These are phyloP conservation scores for Parathielavia appendiculata DNA, from an alignment of 495 filamentous ascomycete genomes.

Conservation along the genomic window DNA sequence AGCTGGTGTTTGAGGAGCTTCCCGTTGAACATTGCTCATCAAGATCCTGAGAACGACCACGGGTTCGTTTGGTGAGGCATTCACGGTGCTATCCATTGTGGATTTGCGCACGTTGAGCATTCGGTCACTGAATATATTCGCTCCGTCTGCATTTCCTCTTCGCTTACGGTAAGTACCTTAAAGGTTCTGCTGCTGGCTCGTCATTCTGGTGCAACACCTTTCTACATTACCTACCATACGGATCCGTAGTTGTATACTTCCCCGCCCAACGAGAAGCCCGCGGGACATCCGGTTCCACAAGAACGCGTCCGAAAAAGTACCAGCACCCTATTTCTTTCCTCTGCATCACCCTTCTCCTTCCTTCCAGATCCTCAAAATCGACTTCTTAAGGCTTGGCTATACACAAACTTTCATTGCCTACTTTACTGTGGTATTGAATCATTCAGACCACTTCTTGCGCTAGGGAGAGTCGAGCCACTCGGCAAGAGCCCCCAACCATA, in stretches of 20 bases:
- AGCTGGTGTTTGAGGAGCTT: constrained; percentile 1
- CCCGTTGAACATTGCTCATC: neutral
- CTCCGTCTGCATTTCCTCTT: neutral
- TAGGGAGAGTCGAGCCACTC: neutral
- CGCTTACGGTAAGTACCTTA: too few relatives aligned
- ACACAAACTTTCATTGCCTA: neutral
- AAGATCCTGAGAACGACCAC: neutral
- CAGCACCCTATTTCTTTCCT: neutral
- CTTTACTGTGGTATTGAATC: too few relatives aligned
- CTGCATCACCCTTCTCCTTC: neutral
- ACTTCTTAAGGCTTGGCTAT: neutral
- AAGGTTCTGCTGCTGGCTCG: neutral
- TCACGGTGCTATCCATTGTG: neutral
- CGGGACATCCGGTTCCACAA: constrained; percentile 5
- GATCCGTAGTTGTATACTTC: too few relatives aligned
- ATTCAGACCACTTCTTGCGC: too few relatives aligned
- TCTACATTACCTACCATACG: too few relatives aligned
- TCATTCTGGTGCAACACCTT: neutral
- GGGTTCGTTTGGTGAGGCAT: neutral
- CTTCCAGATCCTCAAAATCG: neutral
- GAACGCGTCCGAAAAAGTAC: neutral
- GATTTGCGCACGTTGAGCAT: neutral
- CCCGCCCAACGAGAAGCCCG: neutral
- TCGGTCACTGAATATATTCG: neutral
- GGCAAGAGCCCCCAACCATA: constrained; percentile 6